A percentile compares a stretch with the other conserved stretches of the same genome.
Evolutionary conservation across 129 eudicot genomes (phyloP).

Genomic region (Centaurea solstitialis): DNA sequence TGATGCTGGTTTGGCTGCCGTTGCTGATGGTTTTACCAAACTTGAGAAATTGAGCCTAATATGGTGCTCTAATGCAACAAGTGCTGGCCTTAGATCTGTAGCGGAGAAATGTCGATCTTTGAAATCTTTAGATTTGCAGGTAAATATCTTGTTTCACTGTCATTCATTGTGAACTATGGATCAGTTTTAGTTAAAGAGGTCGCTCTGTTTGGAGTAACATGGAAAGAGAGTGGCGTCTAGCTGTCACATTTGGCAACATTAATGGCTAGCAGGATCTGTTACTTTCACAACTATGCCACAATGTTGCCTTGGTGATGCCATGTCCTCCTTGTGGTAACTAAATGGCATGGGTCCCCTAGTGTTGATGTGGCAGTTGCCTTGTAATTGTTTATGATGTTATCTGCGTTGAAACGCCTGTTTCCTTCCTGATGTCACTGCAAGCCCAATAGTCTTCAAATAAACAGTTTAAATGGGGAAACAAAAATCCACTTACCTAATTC

Average conservation of each 20-base stretch:
- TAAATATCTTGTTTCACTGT: slow-evolving; percentile 10
- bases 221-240: not conserved
- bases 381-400: not conserved
- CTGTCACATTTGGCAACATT: not conserved
- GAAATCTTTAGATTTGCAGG: slow-evolving; percentile 88
- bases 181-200: not conserved
- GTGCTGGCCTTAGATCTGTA: slow-evolving; percentile 68
- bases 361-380: not conserved
- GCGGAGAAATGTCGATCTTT: slow-evolving; percentile 78
- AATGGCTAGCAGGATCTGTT: not conserved
- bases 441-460: not conserved
- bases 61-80: slow-evolving; percentile 91
- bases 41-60: slow-evolving; percentile 87
- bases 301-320: not conserved
- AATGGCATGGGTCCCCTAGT: not conserved
- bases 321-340: not conserved
- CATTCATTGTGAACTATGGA: not conserved
- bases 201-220: not conserved
- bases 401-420: not conserved
- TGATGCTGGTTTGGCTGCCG: slow-evolving; percentile 76
- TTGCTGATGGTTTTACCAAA: slow-evolving; percentile 66
- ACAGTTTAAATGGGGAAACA: not conserved
- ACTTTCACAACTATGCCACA: not conserved
- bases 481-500: not conserved
- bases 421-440: not conserved